phyloP scores from a whole-genome alignment of 78 protist genomes.

The Paratrimastix pyriformis region DNA sequence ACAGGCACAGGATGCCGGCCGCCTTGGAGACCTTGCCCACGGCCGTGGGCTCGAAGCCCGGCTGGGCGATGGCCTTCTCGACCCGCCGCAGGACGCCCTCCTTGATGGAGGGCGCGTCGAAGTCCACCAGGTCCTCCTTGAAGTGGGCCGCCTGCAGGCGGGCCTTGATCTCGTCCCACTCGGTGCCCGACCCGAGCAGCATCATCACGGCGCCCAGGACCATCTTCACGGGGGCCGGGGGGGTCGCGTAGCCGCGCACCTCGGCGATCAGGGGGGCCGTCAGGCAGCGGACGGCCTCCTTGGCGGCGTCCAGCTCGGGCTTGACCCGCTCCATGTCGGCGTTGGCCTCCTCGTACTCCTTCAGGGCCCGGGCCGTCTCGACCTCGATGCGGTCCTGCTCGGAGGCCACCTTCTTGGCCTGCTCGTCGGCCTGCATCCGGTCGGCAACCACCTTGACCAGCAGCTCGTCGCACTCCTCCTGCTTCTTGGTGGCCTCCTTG shows the following conservation, averaged over 20 bases:
- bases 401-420: slow-evolving; percentile 37
- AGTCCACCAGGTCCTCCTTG: slow-evolving; percentile 33
- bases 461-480: slow-evolving; percentile 56
- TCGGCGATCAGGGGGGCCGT: slow-evolving; percentile 50
- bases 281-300: slow-evolving; percentile 46
- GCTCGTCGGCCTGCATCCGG: slow-evolving; percentile 53
- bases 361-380: slow-evolving; percentile 42
- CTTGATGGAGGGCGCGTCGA: slow-evolving; percentile 38
- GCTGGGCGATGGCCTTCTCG: slow-evolving; percentile 15
- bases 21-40: slow-evolving; percentile 48
- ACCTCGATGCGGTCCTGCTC: slow-evolving; percentile 30
- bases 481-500: slow-evolving; percentile 27
- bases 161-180: slow-evolving; percentile 62
- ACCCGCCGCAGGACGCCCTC: slow-evolving; percentile 35
- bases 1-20: slow-evolving; percentile 32
- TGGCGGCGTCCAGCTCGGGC: slow-evolving; percentile 62
- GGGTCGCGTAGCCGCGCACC: slow-evolving; percentile 49
- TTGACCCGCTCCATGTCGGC: slow-evolving; percentile 55
- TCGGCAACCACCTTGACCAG: slow-evolving; percentile 46
- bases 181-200: slow-evolving; percentile 22
- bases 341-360: slow-evolving; percentile 41
- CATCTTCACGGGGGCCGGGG: slow-evolving; percentile 54
- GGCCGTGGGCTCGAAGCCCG: slow-evolving; percentile 31
- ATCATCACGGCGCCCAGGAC: slow-evolving; percentile 67
- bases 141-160: slow-evolving; percentile 49